Evolutionary conservation across 78 protist genomes (phyloP).

Genomic region (Salpingoeca rosetta): DNA sequence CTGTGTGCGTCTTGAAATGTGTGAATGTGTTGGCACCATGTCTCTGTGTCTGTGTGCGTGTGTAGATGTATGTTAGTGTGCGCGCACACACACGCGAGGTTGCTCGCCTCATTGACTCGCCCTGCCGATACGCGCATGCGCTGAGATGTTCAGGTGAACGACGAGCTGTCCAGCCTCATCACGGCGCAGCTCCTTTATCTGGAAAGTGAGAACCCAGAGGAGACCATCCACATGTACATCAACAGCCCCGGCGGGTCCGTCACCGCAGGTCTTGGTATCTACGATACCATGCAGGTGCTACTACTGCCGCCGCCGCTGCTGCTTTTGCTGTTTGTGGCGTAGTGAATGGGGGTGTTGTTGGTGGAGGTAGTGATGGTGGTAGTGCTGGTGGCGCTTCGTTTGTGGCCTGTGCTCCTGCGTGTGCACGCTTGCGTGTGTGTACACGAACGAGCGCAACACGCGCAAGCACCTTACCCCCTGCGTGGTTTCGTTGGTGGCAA

Average conservation of each 20-base stretch:
- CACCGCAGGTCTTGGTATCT: slow-evolving; percentile 39
- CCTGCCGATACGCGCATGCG: background rate
- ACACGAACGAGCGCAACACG: too few species aligned
- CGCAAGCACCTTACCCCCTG: too few species aligned
- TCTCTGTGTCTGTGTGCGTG: background rate
- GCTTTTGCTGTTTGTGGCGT: too few species aligned
- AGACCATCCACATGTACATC: slow-evolving; percentile 41
- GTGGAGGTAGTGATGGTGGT: too few species aligned
- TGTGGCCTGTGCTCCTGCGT: background rate
- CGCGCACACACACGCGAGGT: background rate
- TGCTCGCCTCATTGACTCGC: too few species aligned
- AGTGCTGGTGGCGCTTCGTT: too few species aligned
- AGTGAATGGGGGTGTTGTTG: too few species aligned
- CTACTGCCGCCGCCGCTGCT: too few species aligned
- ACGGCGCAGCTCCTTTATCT: slow-evolving; percentile 42
- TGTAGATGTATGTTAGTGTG: background rate
- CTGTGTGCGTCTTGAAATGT: too few species aligned
- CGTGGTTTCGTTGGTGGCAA: too few species aligned
- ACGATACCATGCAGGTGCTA: slow-evolving; percentile 31
- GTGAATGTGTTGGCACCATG: too few species aligned
- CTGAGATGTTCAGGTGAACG: slow-evolving; percentile 14
- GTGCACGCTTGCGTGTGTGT: too few species aligned
- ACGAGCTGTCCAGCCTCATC: slow-evolving; percentile 1
- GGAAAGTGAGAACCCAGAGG: slow-evolving; percentile 18
- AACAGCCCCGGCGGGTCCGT: slow-evolving; percentile 50